Conservation (phyloP, 2,329 filamentous ascomycete species). For the Ascochyta viciae-villosae region DNA sequence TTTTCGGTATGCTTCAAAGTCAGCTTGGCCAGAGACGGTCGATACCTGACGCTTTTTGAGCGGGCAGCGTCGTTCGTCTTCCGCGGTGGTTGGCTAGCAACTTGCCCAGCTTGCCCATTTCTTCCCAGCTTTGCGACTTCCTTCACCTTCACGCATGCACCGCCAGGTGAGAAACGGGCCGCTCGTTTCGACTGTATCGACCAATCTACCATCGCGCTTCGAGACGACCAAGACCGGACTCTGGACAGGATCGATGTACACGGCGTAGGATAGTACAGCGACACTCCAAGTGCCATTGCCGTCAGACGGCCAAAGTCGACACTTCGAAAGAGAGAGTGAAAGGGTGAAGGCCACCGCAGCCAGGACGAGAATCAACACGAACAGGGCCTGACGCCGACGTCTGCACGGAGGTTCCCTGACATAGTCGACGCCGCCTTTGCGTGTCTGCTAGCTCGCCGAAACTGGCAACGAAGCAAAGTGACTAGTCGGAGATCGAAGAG, state of each 20-base stretch:
- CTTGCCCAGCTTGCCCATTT: neutral
- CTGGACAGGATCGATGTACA: too few species aligned
- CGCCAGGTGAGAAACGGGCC: neutral
- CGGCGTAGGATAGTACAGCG: too few species aligned
- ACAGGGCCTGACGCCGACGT: conserved; percentile 5
- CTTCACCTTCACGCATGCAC: neutral
- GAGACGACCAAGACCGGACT: too few species aligned
- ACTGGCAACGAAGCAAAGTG: conserved; percentile 31
- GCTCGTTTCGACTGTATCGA: neutral
- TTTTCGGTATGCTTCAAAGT: neutral
- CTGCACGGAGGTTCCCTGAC: conserved; percentile 15
- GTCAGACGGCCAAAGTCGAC: too few species aligned
- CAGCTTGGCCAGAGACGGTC: neutral
- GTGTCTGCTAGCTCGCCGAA: conserved; percentile 33
- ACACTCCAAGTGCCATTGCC: too few species aligned
- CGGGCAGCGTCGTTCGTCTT: neutral
- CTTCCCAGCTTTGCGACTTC: neutral
- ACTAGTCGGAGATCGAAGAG: conserved; percentile 36
- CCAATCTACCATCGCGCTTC: neutral
- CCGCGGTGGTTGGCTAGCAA: neutral
- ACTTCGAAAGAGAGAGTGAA: neutral
- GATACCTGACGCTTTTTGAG: neutral
- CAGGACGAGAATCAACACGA: neutral
- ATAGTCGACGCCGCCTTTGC: conserved; percentile 33
- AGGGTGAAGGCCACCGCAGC: neutral